Evolutionary conservation across 164 flowering plant genomes (phyloP).

Genomic region (Vitis rupestris): DNA sequence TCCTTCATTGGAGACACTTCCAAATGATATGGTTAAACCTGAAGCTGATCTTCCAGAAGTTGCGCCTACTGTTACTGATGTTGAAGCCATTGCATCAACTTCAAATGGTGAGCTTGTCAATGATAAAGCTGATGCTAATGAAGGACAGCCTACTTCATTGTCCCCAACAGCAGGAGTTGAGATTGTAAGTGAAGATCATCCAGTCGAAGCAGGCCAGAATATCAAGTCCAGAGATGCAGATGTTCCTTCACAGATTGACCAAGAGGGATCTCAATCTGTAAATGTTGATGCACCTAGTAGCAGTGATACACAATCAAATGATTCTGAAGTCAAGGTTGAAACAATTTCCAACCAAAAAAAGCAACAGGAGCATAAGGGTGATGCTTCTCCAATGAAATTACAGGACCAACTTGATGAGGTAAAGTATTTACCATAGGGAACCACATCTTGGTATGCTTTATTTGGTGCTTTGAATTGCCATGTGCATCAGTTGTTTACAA

Average conservation of each 20-base stretch:
- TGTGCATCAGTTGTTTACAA: neutral
- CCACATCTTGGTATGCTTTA: neutral
- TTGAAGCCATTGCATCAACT: slow-evolving; percentile 28
- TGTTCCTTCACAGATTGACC: slow-evolving; percentile 29
- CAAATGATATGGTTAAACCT: slow-evolving; percentile 26
- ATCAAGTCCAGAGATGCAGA: slow-evolving; percentile 29
- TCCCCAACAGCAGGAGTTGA: slow-evolving; percentile 27
- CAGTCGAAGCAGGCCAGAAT: slow-evolving; percentile 31
- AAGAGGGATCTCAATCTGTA: slow-evolving; percentile 35
- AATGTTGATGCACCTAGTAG: slow-evolving; percentile 23
- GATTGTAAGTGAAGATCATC: slow-evolving; percentile 30
- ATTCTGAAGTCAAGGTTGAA: slow-evolving; percentile 35
- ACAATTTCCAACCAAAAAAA: slow-evolving; percentile 30
- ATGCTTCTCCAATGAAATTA: slow-evolving; percentile 41
- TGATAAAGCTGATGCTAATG: slow-evolving; percentile 33
- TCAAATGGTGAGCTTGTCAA: slow-evolving; percentile 32
- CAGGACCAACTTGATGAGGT: slow-evolving; percentile 98
- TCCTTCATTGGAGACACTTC: slow-evolving; percentile 26
- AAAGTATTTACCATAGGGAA: slow-evolving; percentile 17
- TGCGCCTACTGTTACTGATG: slow-evolving; percentile 22
- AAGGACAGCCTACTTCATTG: slow-evolving; percentile 28
- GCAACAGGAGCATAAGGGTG: slow-evolving; percentile 36
- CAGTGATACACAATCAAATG: slow-evolving; percentile 30
- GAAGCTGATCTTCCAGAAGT: slow-evolving; percentile 31
- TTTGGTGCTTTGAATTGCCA: neutral